phyloP scores from a whole-genome alignment of 208 protist genomes.

The Naegleria gruberi region DNA sequence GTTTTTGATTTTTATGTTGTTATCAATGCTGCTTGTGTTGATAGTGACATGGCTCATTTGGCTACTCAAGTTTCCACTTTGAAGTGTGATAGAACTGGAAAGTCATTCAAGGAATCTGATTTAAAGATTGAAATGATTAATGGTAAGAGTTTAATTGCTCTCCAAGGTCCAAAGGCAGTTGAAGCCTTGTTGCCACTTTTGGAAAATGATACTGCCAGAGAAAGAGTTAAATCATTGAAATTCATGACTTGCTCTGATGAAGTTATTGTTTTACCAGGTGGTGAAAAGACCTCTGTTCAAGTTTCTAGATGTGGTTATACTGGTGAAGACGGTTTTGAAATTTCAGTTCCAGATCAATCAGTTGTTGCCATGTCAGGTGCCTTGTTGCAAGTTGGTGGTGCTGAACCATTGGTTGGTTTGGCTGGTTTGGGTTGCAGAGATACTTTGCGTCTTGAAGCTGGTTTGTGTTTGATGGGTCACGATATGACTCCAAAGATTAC shows the following conservation, averaged over 20 bases:
- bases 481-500: conserved; percentile 86
- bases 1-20: conserved; percentile 71
- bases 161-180: conserved; percentile 79
- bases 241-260: conserved; percentile 70
- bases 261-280: conserved; percentile 23
- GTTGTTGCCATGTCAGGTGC: conserved; percentile 49
- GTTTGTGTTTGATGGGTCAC: conserved; percentile 94
- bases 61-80: conserved; percentile 42
- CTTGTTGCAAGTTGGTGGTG: conserved; percentile 40
- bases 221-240: conserved; percentile 45
- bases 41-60: conserved; percentile 83
- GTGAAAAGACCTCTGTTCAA: conserved; percentile 48
- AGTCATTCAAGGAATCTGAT: conserved; percentile 33
- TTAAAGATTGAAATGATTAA: conserved; percentile 65
- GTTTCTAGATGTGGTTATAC: conserved; percentile 91
- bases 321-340: conserved; percentile 98
- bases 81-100: conserved; percentile 32
- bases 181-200: conserved; percentile 46
- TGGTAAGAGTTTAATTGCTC: conserved; percentile 63
- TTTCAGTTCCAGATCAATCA: conserved; percentile 55
- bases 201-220: neutral
- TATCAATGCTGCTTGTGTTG: conserved; percentile 88
- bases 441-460: conserved; percentile 89
- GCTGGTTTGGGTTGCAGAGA: conserved; percentile 87
- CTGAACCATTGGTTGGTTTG: conserved; percentile 37